Conservation (phyloP, 768 basidiomycete genomes). For the Tremella yokohamensis region DNA sequence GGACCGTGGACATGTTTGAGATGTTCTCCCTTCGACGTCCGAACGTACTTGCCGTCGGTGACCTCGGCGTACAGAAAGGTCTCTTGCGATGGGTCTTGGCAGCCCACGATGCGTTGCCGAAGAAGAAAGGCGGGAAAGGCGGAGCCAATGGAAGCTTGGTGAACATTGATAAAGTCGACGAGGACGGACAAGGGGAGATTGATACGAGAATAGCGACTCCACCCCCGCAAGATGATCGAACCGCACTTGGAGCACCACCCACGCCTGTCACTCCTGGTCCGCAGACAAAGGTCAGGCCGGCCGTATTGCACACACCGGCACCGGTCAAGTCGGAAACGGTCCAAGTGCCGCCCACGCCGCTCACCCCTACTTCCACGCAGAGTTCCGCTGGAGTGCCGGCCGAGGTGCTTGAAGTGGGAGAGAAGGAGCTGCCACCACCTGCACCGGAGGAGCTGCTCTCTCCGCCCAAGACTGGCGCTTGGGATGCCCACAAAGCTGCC, state of each 20-base stretch:
- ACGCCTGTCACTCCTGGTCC: conserved; percentile 25
- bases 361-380: conserved; percentile 8
- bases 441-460: conserved; percentile 22
- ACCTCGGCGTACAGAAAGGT: conserved; percentile 71
- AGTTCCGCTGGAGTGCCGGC: background rate
- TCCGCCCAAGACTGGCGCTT: conserved; percentile 11
- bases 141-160: conserved; percentile 1
- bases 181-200: conserved; percentile 18
- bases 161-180: conserved; percentile 17
- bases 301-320: conserved; percentile 16
- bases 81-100: conserved; percentile 49
- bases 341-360: conserved; percentile 20
- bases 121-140: conserved; percentile 7
- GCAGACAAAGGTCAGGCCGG: conserved; percentile 3
- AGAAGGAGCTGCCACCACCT: conserved; percentile 18
- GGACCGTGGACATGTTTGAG: conserved; percentile 82
- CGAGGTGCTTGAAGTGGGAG: conserved; percentile 15
- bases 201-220: conserved; percentile 22
- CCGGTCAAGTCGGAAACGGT: conserved; percentile 2
- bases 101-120: conserved; percentile 37
- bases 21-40: conserved; percentile 82
- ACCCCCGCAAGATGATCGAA: background rate
- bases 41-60: conserved; percentile 71
- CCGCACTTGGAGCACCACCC: conserved; percentile 8
- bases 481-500: conserved; percentile 24